These are phyloP conservation scores for Aphanomyces euteiches DNA, from an alignment of 352 stramenopile species.

Conservation along the genomic window DNA sequence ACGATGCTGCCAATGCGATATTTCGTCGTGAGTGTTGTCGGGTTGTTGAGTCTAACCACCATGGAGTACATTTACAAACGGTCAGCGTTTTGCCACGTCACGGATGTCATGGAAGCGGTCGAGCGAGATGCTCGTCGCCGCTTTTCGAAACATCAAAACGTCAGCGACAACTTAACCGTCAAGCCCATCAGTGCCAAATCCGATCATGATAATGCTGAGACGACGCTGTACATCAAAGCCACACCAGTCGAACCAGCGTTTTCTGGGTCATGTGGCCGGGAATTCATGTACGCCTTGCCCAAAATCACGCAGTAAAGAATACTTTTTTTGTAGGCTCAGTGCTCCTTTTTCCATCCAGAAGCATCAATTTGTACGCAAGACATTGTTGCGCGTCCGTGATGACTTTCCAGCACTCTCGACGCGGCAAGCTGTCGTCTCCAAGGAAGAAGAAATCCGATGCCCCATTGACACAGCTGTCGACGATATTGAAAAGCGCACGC, in stretches of 20 bases:
- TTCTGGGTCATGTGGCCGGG: not conserved
- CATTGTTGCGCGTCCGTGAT: conserved; percentile 41
- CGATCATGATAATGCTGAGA: not conserved
- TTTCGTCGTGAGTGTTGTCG: conserved; percentile 14
- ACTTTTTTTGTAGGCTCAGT: conserved; percentile 30
- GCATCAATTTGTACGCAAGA: conserved; percentile 74
- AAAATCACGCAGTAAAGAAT: not conserved
- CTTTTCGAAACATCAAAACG: not conserved
- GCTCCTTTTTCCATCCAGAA: conserved; percentile 52
- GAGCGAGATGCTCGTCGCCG: not conserved
- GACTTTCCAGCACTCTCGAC: conserved; percentile 52
- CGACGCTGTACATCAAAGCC: not conserved
- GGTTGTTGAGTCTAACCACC: too few species aligned
- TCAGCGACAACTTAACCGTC: not conserved
- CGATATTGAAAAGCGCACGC: conserved; percentile 65
- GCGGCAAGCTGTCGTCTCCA: conserved; percentile 42
- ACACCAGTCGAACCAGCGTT: conserved; percentile 13
- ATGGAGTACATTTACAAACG: conserved; percentile 73
- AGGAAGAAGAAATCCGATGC: conserved; percentile 49
- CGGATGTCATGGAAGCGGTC: conserved; percentile 9
- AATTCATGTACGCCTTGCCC: not conserved
- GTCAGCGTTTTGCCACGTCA: conserved; percentile 30
- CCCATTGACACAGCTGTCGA: conserved; percentile 75
- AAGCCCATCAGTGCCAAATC: not conserved
- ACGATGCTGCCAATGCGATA: not conserved